Evolutionary conservation across 805 yeast species (phyloP), one percentile per base, ranked within the genome.

Genomic region (Metschnikowia amazonensis): DNA sequence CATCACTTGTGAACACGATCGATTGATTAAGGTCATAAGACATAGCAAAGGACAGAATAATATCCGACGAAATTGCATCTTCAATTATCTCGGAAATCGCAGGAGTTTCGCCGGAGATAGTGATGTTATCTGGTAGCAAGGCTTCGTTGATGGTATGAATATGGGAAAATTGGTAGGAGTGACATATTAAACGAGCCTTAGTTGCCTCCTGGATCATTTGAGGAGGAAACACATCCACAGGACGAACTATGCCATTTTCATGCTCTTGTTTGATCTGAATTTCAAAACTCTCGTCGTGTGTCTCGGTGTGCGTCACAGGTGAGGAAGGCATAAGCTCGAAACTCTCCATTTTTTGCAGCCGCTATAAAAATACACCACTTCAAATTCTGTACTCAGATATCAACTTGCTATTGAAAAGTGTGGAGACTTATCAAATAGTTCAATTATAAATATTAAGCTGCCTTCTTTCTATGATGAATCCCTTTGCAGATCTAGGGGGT

Each of bases 251-350:
- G 28, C 28, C 14, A 8, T 14, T 14, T 5, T 16, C n/a, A 16
- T 4, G 18, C 20, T 35, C 38, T 23, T 16, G 21, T 18, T 36
- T 36, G 4, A 36, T 36, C 13, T 36, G 21, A 17, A 25, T 5
- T 14, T 14, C 41, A 20, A 11, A 20, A 13, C 9, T 9, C n/a
- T 18, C 25, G 17, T n/a, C 41, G 18, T 28, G 41, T 18, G 17
- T 10, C n/a, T 37, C 41, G 5, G 31, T 13, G n/a, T 28, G 28
- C 17, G 6, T 17, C 8, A 37, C 24, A 9, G 41, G 41, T n/a
- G 41, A 37, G 33, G 41, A 28, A 7, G 41, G 41, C 31, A 37
- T 27, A 16, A 8, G 10, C 18, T 33, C 41, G 33, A 37, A 17
- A 13, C 20, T 33, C 13, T 9, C 17, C 24, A 27, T 28, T 32